These are phyloP conservation scores for Nannizziopsis arthrosporioides DNA, from an alignment of 2,329 filamentous ascomycete species.

Conservation along the genomic window DNA sequence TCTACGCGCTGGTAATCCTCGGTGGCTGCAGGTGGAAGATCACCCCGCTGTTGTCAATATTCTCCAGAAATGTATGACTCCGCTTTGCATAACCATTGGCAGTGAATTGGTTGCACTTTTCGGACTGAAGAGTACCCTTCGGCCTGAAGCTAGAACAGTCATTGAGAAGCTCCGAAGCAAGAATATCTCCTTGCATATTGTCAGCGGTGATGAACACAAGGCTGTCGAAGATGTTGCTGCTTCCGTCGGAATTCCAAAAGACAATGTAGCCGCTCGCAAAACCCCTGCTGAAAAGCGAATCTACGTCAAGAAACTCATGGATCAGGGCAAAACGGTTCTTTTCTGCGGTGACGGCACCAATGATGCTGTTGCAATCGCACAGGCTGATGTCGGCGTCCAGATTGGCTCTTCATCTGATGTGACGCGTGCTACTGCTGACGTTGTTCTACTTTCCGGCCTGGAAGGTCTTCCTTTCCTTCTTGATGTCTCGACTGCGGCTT, in stretches of 20 bases:
- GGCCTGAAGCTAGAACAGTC: slow-evolving; percentile 41
- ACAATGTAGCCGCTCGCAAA: slow-evolving; percentile 36
- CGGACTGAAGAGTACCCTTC: slow-evolving; percentile 39
- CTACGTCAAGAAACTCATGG: slow-evolving; percentile 37
- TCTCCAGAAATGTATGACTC: slow-evolving; percentile 36
- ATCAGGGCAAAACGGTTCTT: slow-evolving; percentile 39
- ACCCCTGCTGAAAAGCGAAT: slow-evolving; percentile 44
- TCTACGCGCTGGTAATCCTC: slow-evolving; percentile 23
- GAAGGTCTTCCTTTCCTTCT: slow-evolving; percentile 48
- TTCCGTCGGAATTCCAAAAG: slow-evolving; percentile 29
- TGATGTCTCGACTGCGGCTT: slow-evolving; percentile 37
- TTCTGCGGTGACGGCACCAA: slow-evolving; percentile 73
- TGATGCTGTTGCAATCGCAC: slow-evolving; percentile 60
- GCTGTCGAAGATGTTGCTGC: slow-evolving; percentile 41
- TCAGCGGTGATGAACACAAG: slow-evolving; percentile 45
- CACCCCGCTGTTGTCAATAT: slow-evolving; percentile 24
- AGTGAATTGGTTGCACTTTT: slow-evolving; percentile 36
- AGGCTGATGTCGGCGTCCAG: slow-evolving; percentile 60
- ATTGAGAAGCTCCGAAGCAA: slow-evolving; percentile 41
- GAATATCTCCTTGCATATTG: slow-evolving; percentile 42
- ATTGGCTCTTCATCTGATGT: slow-evolving; percentile 54
- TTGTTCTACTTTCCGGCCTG: slow-evolving; percentile 52
- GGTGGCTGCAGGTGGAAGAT: slow-evolving; percentile 28
- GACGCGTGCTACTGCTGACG: slow-evolving; percentile 55
- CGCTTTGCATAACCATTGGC: slow-evolving; percentile 47